These are phyloP conservation scores for Emmonsiellopsis sp. DNA, from an alignment of 2,329 filamentous ascomycete genomes.

Conservation along the genomic window DNA sequence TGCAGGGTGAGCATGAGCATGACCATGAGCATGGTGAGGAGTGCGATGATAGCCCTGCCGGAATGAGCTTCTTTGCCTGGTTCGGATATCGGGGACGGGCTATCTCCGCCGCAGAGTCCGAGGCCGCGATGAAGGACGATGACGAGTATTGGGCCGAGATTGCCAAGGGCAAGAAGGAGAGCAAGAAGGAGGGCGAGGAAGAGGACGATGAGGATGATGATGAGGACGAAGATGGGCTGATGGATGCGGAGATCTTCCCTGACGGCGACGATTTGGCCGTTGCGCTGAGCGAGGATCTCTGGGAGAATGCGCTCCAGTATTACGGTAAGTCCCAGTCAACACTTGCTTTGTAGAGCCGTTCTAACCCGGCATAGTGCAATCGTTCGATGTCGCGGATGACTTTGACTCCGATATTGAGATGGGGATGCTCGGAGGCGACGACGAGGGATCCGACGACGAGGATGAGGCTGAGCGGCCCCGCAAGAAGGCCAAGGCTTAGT, in stretches of 20 bases:
- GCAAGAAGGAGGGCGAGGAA: slow-evolving; percentile 41
- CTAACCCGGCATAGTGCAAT: slow-evolving; percentile 50
- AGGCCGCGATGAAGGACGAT: slow-evolving; percentile 52
- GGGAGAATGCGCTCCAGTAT: slow-evolving; percentile 79
- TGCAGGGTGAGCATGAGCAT: slow-evolving; percentile 21
- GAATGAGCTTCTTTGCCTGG: slow-evolving; percentile 76
- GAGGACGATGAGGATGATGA: slow-evolving; percentile 51
- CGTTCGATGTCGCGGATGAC: slow-evolving; percentile 59
- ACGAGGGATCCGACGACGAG: slow-evolving; percentile 35
- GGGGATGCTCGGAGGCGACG: slow-evolving; percentile 41
- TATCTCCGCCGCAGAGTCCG: slow-evolving; percentile 64
- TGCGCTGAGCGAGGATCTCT: slow-evolving; percentile 76
- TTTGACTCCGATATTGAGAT: slow-evolving; percentile 55
- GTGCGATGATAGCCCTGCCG: slow-evolving; percentile 49
- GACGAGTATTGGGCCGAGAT: slow-evolving; percentile 46
- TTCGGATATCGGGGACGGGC: slow-evolving; percentile 70
- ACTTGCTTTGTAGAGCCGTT: background rate
- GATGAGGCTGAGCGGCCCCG: slow-evolving; percentile 24
- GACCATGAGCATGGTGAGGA: slow-evolving; percentile 26
- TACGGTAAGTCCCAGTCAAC: slow-evolving; percentile 58
- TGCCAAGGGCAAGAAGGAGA: slow-evolving; percentile 42
- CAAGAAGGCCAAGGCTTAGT: slow-evolving; percentile 17
- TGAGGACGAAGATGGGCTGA: slow-evolving; percentile 53
- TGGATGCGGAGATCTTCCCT: slow-evolving; percentile 77
- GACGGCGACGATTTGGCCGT: slow-evolving; percentile 75